A percentile compares a stretch with the other conserved stretches of the same genome.
phyloP scores from a whole-genome alignment of 305 asterid genomes.

The Striga hermonthica region DNA sequence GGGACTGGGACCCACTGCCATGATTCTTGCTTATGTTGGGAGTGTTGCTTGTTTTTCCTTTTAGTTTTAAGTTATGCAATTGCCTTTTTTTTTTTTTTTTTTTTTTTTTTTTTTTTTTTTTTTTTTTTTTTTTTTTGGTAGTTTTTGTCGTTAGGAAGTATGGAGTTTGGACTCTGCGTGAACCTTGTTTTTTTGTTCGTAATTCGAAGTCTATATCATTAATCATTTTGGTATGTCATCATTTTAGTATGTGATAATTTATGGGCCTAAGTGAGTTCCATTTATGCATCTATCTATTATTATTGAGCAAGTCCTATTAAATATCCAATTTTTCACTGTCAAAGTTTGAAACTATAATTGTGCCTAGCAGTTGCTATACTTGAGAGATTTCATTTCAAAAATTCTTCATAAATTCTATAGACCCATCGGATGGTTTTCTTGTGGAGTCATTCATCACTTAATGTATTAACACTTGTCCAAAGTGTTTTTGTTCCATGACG shows the following conservation, averaged over 20 bases:
- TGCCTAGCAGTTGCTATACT: neutral
- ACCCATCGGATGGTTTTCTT: too few relatives aligned
- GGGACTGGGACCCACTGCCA: slow-evolving; percentile 37
- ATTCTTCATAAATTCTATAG: too few relatives aligned
- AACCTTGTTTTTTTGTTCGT: slow-evolving; percentile 13
- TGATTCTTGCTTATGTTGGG: neutral
- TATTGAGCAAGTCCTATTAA: neutral
- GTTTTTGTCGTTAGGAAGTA: neutral
- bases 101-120: neutral
- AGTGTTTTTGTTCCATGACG: too few relatives aligned
- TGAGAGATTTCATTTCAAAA: too few relatives aligned
- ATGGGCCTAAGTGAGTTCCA: neutral
- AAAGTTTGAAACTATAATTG: neutral
- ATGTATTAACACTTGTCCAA: too few relatives aligned
- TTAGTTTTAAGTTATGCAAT: neutral
- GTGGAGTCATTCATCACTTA: too few relatives aligned
- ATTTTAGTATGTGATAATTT: neutral
- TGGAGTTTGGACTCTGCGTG: neutral
- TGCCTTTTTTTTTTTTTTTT: neutral
- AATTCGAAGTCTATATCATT: neutral
- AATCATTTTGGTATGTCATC: neutral
- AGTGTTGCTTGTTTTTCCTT: neutral
- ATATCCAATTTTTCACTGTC: neutral
- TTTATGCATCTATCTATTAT: slow-evolving; percentile 15
- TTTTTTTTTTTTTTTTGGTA: neutral